A percentile compares a stretch with the other conserved stretches of the same genome.
phyloP scores from a whole-genome alignment of 2,329 filamentous ascomycete species.

The Macrophomina pseudophaseolina region DNA sequence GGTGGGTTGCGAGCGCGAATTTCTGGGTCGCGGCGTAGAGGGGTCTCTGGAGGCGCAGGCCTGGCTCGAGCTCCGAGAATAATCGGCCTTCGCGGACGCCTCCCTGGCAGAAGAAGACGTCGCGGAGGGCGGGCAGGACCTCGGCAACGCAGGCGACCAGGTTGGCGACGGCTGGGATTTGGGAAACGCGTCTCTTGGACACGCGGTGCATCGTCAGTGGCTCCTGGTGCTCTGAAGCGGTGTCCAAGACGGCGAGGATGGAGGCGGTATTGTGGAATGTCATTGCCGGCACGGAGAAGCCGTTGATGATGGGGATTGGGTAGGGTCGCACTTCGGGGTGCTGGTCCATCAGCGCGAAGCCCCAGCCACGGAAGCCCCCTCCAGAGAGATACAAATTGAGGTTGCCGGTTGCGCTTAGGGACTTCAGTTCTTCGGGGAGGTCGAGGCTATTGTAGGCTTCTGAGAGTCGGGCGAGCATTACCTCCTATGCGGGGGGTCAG shows the following conservation, averaged over 20 bases:
- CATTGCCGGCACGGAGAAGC: constrained; percentile 65
- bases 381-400: constrained; percentile 84
- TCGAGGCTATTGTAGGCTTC: constrained; percentile 63
- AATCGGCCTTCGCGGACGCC: constrained; percentile 85
- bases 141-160: constrained; percentile 77
- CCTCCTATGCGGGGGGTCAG: constrained; percentile 40
- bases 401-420: constrained; percentile 45
- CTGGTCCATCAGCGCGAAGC: constrained; percentile 83
- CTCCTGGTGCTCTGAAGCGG: constrained; percentile 50
- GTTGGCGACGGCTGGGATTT: constrained; percentile 83
- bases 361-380: constrained; percentile 89
- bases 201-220: constrained; percentile 60
- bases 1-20: constrained; percentile 46
- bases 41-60: constrained; percentile 68
- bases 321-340: constrained; percentile 75
- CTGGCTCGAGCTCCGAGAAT: constrained; percentile 68
- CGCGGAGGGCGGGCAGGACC: constrained; percentile 69
- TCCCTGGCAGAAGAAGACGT: constrained; percentile 83
- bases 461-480: constrained; percentile 64
- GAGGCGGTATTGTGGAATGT: constrained; percentile 14
- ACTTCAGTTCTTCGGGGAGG: constrained; percentile 58
- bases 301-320: constrained; percentile 81
- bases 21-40: constrained; percentile 63
- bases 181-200: constrained; percentile 76
- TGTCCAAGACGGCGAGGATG: constrained; percentile 62